A percentile compares a stretch with the other conserved stretches of the same genome.
Conservation (phyloP, 2,329 filamentous ascomycete species). For the Stagonosporopsis vannaccii region DNA sequence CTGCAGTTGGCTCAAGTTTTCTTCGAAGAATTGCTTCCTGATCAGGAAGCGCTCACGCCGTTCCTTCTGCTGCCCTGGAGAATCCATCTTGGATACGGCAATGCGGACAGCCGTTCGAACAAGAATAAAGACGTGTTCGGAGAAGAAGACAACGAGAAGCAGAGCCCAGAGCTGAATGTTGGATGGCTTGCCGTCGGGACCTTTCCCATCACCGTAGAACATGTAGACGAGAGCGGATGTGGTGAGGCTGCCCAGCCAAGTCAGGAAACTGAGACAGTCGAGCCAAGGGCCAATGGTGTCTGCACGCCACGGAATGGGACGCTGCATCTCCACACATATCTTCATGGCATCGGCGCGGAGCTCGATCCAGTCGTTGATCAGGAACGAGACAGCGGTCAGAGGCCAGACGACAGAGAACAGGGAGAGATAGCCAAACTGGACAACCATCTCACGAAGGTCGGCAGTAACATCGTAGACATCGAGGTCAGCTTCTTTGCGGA, state of each 20-base stretch:
- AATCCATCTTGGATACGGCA: constrained; percentile 81
- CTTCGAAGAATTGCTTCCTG: constrained; percentile 79
- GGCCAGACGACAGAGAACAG: constrained; percentile 96
- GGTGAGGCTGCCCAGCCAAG: constrained; percentile 90
- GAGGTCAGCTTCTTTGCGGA: constrained; percentile 82
- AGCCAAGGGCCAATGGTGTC: constrained; percentile 97
- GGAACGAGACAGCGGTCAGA: constrained; percentile 84
- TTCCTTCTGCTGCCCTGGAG: constrained; percentile 85
- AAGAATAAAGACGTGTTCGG: constrained; percentile 88
- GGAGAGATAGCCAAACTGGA: constrained; percentile 79
- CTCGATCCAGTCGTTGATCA: constrained; percentile 96
- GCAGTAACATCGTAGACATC: constrained; percentile 86
- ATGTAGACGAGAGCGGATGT: constrained; percentile 88
- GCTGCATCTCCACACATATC: constrained; percentile 86
- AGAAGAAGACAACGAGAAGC: constrained; percentile 80
- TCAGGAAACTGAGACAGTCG: constrained; percentile 83
- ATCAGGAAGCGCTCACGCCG: constrained; percentile 80
- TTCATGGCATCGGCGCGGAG: constrained; percentile 93
- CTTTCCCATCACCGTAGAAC: constrained; percentile 75
- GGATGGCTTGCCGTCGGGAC: constrained; percentile 70
- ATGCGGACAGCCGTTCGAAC: constrained; percentile 75
- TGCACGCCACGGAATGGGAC: constrained; percentile 86
- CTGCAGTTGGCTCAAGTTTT: constrained; percentile 68
- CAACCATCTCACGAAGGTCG: constrained; percentile 77
- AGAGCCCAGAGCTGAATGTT: constrained; percentile 81